Base-by-base conservation (phyloP, 495 filamentous ascomycete species). In the Filosporella fistucella region DNA sequence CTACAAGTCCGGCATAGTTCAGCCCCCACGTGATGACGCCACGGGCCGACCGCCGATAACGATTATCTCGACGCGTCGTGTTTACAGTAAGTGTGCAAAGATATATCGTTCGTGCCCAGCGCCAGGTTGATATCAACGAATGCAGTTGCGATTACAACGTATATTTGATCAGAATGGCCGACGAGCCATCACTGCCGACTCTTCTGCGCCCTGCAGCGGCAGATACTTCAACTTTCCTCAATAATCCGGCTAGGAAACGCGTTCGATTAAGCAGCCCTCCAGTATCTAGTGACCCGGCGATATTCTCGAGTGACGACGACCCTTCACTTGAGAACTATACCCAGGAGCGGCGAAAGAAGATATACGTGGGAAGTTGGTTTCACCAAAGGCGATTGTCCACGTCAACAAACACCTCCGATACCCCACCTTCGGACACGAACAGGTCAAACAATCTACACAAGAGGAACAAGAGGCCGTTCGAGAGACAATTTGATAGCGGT, bases 251-350 rank as follows among this genome's bases (percentile, higher is more conserved):
- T 64, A 37, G 66, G 49, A 77, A 78, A 58, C 72, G 71, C 32
- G 50, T 47, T 32, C 64, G 68, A 47, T 45, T 54, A 36, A 55
- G 35, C 42, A 54, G 52, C 52, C 62, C 57, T 43, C 61, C 61
- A 29, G 57, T 68, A 23, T 88, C 86, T 22, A 89, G 84, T 55
- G 86, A 89, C 54, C 82, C 84, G 3, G 80, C 85, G 10, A 57
- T 88, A 4, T 91, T 91, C 65, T 88, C 84, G 0, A 88, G 84
- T 52, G 86, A 91, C 49, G 86, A 91, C 51, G 77, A 85, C 35
- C 83, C 84, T 6, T 74, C 77, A 0, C 56, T 86, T n/a, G 85
- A 89, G 49, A 85, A 88, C 49, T 89, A 91, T 61, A 54, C 57
- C 0, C 59, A 74, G 32, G 72, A 64, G 2, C 65, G 65, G 17